Evolutionary conservation across 2,329 filamentous ascomycete species (phyloP).

Genomic region (Arthrinium puccinioides): DNA sequence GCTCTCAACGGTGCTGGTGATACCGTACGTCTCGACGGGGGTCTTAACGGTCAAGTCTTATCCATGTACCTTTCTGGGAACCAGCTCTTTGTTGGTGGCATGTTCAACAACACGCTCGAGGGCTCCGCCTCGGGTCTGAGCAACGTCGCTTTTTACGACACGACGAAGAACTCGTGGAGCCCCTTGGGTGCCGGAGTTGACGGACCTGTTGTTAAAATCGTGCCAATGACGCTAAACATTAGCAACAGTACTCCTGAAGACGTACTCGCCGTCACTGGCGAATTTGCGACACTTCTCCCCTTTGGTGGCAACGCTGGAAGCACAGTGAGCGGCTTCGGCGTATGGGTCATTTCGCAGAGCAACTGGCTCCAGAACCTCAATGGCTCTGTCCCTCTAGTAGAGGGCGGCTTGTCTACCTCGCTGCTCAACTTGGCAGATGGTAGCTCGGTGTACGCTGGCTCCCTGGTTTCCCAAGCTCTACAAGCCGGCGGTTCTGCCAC

Average conservation of each 20-base stretch:
- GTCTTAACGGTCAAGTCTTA: slow-evolving; percentile 73
- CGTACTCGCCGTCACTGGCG: slow-evolving; percentile 72
- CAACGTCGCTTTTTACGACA: slow-evolving; percentile 72
- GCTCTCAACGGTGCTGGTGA: slow-evolving; percentile 59
- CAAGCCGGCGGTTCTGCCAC: slow-evolving; percentile 66
- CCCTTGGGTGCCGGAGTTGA: slow-evolving; percentile 81
- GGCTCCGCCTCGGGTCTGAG: slow-evolving; percentile 57
- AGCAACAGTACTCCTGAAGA: slow-evolving; percentile 61
- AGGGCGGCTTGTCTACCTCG: slow-evolving; percentile 64
- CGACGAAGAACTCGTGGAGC: slow-evolving; percentile 60
- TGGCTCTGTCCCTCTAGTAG: slow-evolving; percentile 55
- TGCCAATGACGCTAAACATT: slow-evolving; percentile 73
- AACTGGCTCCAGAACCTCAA: slow-evolving; percentile 86
- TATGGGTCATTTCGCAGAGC: slow-evolving; percentile 80
- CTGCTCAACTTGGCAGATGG: slow-evolving; percentile 54
- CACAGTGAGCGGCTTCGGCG: slow-evolving; percentile 66
- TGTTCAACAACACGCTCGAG: slow-evolving; percentile 68
- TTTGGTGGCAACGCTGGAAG: slow-evolving; percentile 58
- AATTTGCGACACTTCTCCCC: slow-evolving; percentile 65
- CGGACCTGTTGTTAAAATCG: slow-evolving; percentile 66
- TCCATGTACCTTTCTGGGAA: slow-evolving; percentile 61
- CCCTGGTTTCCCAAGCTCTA: slow-evolving; percentile 67
- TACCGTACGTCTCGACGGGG: slow-evolving; percentile 57
- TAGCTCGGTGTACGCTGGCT: slow-evolving; percentile 75
- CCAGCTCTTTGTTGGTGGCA: slow-evolving; percentile 73